These are phyloP conservation scores for Fusarium camptoceras DNA, from an alignment of 2,329 filamentous ascomycete species.

Conservation along the genomic window DNA sequence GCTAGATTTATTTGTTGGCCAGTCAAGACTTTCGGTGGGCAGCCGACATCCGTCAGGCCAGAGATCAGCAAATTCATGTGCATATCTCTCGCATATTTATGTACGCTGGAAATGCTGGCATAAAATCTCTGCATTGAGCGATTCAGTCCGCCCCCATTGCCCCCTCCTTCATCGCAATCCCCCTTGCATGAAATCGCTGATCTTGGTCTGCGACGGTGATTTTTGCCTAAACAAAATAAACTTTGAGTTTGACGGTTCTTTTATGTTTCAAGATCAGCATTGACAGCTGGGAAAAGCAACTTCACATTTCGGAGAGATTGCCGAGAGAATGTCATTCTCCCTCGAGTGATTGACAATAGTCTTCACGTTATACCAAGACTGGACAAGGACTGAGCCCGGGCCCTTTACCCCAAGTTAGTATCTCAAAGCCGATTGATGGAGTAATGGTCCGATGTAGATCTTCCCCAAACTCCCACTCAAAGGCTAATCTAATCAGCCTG, in stretches of 20 bases:
- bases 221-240: constrained; percentile 26
- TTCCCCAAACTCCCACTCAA: neutral
- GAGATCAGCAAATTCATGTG: constrained; percentile 3
- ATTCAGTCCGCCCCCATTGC: neutral
- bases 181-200: constrained; percentile 13
- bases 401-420: constrained; percentile 22
- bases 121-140: neutral
- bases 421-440: constrained; percentile 26
- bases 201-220: neutral
- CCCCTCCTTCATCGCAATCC: neutral
- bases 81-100: neutral
- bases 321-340: constrained; percentile 3
- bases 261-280: constrained; percentile 9
- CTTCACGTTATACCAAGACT: neutral
- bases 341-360: neutral
- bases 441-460: constrained; percentile 18
- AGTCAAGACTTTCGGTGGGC: neutral
- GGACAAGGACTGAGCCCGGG: constrained; percentile 5
- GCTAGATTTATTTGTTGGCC: neutral
- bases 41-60: neutral
- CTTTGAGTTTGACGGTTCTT: neutral
- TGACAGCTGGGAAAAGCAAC: neutral
- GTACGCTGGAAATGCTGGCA: neutral
- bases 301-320: constrained; percentile 15
- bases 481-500: constrained; percentile 34